Conservation (phyloP, 495 filamentous ascomycete genomes). For the Hyaloscypha bicolor region DNA sequence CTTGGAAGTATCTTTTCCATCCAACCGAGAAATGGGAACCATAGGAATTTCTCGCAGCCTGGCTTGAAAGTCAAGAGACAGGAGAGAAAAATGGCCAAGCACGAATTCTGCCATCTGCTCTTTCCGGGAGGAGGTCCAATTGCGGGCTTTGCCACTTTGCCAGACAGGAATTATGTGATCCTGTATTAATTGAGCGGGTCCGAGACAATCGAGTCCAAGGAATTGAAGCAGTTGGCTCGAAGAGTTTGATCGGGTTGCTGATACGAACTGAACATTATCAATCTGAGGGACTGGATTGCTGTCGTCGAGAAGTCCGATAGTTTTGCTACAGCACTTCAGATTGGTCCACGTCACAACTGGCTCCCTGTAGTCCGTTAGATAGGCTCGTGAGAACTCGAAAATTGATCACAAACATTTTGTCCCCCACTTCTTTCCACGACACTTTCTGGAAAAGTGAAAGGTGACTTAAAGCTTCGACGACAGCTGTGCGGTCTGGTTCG, state of each 20-base stretch:
- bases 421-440: slow-evolving; percentile 10
- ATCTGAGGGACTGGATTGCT: slow-evolving; percentile 18
- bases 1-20: slow-evolving; percentile 18
- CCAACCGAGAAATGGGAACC: slow-evolving; percentile 29
- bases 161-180: slow-evolving; percentile 24
- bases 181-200: slow-evolving; percentile 7
- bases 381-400: background rate
- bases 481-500: background rate
- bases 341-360: slow-evolving; percentile 17
- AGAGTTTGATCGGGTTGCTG: background rate
- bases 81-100: slow-evolving; percentile 22
- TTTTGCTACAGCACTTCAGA: slow-evolving; percentile 5
- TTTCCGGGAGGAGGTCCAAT: slow-evolving; percentile 21
- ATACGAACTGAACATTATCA: slow-evolving; percentile 22
- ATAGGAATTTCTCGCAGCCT: slow-evolving; percentile 30
- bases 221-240: slow-evolving; percentile 4
- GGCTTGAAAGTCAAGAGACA: slow-evolving; percentile 14
- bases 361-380: slow-evolving; percentile 17
- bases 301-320: slow-evolving; percentile 13
- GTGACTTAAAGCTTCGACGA: slow-evolving; percentile 6
- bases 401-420: slow-evolving; percentile 17
- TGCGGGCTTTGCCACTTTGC: slow-evolving; percentile 1
- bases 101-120: slow-evolving; percentile 27
- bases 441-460: slow-evolving; percentile 25
- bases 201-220: slow-evolving; percentile 11